Evolutionary conservation across 2,329 filamentous ascomycete genomes (phyloP), one percentile per base, ranked within the genome.

Genomic region (Aspergillus fischeri): DNA sequence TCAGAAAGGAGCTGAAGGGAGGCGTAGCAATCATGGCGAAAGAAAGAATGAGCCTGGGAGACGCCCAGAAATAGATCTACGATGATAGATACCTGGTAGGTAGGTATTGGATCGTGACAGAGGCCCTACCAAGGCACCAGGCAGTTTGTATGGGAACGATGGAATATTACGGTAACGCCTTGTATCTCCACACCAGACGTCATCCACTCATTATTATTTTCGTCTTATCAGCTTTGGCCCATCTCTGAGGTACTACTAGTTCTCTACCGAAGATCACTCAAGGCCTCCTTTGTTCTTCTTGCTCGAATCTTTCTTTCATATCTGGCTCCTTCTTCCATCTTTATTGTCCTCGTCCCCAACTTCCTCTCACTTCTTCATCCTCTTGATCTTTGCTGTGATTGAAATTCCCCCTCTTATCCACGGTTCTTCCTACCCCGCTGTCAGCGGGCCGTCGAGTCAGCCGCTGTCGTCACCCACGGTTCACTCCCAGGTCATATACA

Each of bases 391-490:
- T 38, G 32, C 14, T 38, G 32, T 17, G 32, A 38, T 38, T 6
- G 14, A 38, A 38, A 38, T n/a, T 8, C 32, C 14, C 32, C 41
- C 11, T 21, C 48, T 20, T 24, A 51, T 29, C 61, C 61, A 62
- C 64, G 62, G 65, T 65, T 66, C 59, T 54, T 54, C 27, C 54
- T 38, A 61, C 63, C 63, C 61, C 62, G 56, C 61, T 55, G 58
- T 61, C 57, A 54, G 47, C 62, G 68, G 67, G 63, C 64, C 66
- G 67, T 60, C 53, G 58, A 67, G 71, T 73, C 71, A 73, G 63
- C 71, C 69, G 70, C 67, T 59, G 56, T 64, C 65, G 65, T 70
- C 69, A 72, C 66, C 70, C 70, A 72, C 70, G 69, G 70, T 72
- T 70, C 65, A 45, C 53, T 25, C 50, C n/a, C 44, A 38, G 54